Percentiles rank a stretch among this genome's conserved stretches.
Conservation (phyloP, 257 asterid genomes). For the Paulownia fortunei region DNA sequence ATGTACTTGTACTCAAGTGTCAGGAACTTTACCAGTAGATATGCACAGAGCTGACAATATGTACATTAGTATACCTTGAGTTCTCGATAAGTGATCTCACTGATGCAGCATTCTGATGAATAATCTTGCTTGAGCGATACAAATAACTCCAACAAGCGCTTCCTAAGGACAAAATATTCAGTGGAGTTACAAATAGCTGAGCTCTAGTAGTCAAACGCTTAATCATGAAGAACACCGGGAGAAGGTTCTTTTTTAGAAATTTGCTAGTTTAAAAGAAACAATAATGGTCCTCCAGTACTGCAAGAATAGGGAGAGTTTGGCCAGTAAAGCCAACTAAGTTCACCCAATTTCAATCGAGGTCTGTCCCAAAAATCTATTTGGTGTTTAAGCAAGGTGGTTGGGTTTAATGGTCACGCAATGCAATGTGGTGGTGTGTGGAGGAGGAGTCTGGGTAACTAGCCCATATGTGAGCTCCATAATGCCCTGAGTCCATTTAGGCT, state of each 20-base stretch:
- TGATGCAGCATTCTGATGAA: slow-evolving; percentile 31
- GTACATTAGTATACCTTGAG: slow-evolving; percentile 60
- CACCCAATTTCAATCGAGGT: background rate
- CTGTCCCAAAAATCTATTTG: background rate
- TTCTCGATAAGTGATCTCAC: slow-evolving; percentile 59
- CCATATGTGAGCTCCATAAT: background rate
- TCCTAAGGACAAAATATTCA: slow-evolving; percentile 49
- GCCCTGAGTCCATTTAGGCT: background rate
- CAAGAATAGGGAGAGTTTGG: background rate
- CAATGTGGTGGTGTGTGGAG: background rate
- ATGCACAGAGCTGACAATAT: slow-evolving; percentile 11
- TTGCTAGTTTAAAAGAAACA: background rate
- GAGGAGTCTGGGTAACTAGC: background rate
- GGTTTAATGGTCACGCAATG: background rate
- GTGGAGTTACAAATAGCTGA: slow-evolving; percentile 14
- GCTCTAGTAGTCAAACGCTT: slow-evolving; percentile 15
- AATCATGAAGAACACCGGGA: background rate
- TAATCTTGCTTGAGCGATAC: slow-evolving; percentile 46
- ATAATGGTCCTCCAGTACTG: background rate
- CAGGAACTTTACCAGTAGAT: background rate
- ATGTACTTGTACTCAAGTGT: slow-evolving; percentile 12
- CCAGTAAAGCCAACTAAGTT: background rate
- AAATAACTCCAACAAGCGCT: slow-evolving; percentile 63
- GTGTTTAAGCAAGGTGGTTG: background rate
- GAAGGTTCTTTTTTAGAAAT: slow-evolving; percentile 12